These are phyloP conservation scores for Cercospora beticola DNA, from an alignment of 2,329 filamentous ascomycete genomes.

Conservation along the genomic window DNA sequence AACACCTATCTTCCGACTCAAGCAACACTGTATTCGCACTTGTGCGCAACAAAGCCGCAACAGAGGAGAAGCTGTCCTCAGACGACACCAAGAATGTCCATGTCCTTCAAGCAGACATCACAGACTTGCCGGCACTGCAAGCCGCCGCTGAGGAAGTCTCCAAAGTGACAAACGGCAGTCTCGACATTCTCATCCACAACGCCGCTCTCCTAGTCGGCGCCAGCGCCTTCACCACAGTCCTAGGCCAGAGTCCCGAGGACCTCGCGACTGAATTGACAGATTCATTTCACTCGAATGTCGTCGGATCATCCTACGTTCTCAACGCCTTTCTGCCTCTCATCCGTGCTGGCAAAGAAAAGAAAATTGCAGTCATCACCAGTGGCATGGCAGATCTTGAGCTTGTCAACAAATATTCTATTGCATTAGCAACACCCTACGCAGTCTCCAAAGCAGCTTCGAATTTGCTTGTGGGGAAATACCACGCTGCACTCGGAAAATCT, in stretches of 20 bases:
- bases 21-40: slow-evolving; percentile 39
- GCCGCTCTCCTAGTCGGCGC: slow-evolving; percentile 28
- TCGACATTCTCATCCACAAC: slow-evolving; percentile 39
- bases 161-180: slow-evolving; percentile 27
- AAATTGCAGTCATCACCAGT: slow-evolving; percentile 31
- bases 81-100: slow-evolving; percentile 44
- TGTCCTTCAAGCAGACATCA: slow-evolving; percentile 50
- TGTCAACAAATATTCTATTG: slow-evolving; percentile 24
- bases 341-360: slow-evolving; percentile 28
- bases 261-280: slow-evolving; percentile 25
- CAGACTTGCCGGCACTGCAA: slow-evolving; percentile 43
- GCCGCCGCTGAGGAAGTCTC: slow-evolving; percentile 25
- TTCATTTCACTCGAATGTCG: slow-evolving; percentile 30
- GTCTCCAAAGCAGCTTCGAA: slow-evolving; percentile 34
- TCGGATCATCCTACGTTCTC: slow-evolving; percentile 31
- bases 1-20: slow-evolving; percentile 31
- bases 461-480: slow-evolving; percentile 32
- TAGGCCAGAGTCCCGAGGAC: slow-evolving; percentile 19
- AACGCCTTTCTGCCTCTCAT: slow-evolving; percentile 35
- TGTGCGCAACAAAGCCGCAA: slow-evolving; percentile 36
- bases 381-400: slow-evolving; percentile 34
- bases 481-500: slow-evolving; percentile 27
- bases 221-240: slow-evolving; percentile 23
- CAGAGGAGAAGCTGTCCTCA: slow-evolving; percentile 23
- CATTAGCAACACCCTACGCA: slow-evolving; percentile 27